Percentiles rank a stretch among this genome's conserved stretches.
Conservation (phyloP, 441 rosid genomes). For the Manihot esculenta region DNA sequence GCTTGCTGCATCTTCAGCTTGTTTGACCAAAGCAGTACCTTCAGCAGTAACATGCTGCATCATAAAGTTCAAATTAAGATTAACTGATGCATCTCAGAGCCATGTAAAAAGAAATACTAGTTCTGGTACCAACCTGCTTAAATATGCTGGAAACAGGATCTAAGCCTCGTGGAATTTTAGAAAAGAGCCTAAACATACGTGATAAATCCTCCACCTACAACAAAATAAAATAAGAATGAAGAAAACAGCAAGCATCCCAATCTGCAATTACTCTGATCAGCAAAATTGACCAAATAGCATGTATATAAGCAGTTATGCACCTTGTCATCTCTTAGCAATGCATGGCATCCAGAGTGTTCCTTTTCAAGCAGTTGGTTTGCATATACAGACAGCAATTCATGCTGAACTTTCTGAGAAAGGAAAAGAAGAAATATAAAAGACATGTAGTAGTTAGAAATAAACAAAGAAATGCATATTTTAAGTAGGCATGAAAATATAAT, state of each 20-base stretch:
- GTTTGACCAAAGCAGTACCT: conserved; percentile 86
- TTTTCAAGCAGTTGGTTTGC: conserved; percentile 79
- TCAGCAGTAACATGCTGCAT: conserved; percentile 89
- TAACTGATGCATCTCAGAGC: background rate
- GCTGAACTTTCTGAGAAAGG: conserved; percentile 75
- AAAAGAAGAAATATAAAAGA: background rate
- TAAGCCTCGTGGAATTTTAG: conserved; percentile 68
- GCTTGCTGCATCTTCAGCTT: conserved; percentile 86
- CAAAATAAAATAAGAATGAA: conserved; percentile 11
- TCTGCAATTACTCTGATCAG: conserved; percentile 11
- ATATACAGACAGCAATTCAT: conserved; percentile 66
- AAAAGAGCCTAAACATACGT: conserved; percentile 92
- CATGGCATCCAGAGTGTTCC: conserved; percentile 93
- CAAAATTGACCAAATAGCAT: conserved; percentile 3
- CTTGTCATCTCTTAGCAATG: conserved; percentile 89
- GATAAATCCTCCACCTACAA: conserved; percentile 88
- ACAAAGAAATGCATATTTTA: background rate
- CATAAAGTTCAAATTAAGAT: background rate
- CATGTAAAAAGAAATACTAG: background rate
- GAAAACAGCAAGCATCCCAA: background rate
- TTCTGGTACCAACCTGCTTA: conserved; percentile 62
- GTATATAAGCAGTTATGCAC: conserved; percentile 30
- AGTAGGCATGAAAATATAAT: background rate
- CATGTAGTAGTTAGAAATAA: conserved; percentile 13
- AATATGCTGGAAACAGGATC: conserved; percentile 82